A percentile compares a stretch with the other conserved stretches of the same genome.
Evolutionary conservation across 2,329 filamentous ascomycete genomes (phyloP).

Genomic region (Cladosporium phlei): DNA sequence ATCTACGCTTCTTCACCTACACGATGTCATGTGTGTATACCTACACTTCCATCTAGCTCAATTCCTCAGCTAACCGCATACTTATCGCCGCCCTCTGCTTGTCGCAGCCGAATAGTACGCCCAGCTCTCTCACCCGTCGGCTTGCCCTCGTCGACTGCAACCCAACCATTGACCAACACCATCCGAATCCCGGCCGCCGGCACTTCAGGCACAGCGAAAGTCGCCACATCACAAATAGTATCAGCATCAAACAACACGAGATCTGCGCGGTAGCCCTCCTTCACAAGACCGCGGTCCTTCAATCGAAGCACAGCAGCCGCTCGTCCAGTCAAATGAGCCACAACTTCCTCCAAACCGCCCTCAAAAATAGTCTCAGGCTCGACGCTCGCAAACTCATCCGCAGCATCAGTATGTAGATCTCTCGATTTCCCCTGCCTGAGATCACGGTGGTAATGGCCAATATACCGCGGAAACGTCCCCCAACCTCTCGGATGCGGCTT

Average conservation of each 20-base stretch:
- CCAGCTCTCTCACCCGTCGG: constrained; percentile 20
- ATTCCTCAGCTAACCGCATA: constrained; percentile 17
- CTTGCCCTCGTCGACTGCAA: constrained; percentile 24
- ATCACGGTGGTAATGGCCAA: constrained; percentile 27
- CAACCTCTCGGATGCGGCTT: constrained; percentile 29
- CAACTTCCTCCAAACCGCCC: constrained; percentile 26
- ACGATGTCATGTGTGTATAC: no score
- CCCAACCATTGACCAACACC: constrained; percentile 25
- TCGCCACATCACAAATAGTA: constrained; percentile 24
- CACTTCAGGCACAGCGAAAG: constrained; percentile 24
- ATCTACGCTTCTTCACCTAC: no score
- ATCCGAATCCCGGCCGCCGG: constrained; percentile 23
- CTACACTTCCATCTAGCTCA: no score
- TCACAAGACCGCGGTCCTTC: constrained; percentile 23
- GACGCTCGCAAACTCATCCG: constrained; percentile 18
- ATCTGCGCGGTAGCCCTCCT: constrained; percentile 24
- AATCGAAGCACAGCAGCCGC: constrained; percentile 21
- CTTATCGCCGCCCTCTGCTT: background rate
- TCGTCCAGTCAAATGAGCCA: constrained; percentile 26
- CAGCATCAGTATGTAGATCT: constrained; percentile 17
- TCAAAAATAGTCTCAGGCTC: constrained; percentile 23
- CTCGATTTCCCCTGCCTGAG: constrained; percentile 19
- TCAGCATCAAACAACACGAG: constrained; percentile 25
- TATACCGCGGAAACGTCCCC: constrained; percentile 27
- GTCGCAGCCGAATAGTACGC: constrained; percentile 20